These are phyloP conservation scores for Byssothecium circinans DNA, from an alignment of 2,329 filamentous ascomycete genomes.

Conservation along the genomic window DNA sequence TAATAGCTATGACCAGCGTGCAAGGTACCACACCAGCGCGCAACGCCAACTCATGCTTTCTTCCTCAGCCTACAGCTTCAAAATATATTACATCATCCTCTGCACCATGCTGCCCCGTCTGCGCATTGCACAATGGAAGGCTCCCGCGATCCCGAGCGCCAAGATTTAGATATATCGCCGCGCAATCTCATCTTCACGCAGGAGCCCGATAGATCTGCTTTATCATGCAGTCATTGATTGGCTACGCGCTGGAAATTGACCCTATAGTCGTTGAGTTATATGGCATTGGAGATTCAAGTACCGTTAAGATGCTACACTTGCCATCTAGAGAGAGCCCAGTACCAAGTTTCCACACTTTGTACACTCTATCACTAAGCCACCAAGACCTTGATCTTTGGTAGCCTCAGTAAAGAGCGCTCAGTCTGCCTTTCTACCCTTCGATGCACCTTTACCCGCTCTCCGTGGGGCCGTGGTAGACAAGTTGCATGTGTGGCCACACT, in stretches of 20 bases:
- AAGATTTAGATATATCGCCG: not conserved
- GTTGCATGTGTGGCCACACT: constrained; percentile 5
- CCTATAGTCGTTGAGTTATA: constrained; percentile 10
- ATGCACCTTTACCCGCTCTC: constrained; percentile 21
- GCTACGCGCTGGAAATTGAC: not conserved
- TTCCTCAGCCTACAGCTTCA: not conserved
- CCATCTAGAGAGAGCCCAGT: constrained; percentile 13
- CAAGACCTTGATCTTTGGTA: constrained; percentile 7
- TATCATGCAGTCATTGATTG: constrained; percentile 5
- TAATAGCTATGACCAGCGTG: not conserved
- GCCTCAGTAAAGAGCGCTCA: constrained; percentile 6
- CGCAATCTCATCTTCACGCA: not conserved
- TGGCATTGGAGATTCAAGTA: constrained; percentile 4
- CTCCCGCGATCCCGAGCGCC: not conserved
- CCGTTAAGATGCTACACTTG: constrained; percentile 6
- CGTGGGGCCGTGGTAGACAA: constrained; percentile 10
- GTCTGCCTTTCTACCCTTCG: constrained; percentile 11
- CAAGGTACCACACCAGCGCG: not conserved
- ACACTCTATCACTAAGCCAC: constrained; percentile 8
- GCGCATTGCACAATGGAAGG: not conserved
- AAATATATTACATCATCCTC: not conserved
- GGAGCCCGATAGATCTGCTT: constrained; percentile 4
- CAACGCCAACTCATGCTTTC: not conserved
- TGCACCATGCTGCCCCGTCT: not conserved
- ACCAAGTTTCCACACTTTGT: constrained; percentile 17